Conservation (phyloP, 2,329 filamentous ascomycete species). For the Juglanconis oblonga region DNA sequence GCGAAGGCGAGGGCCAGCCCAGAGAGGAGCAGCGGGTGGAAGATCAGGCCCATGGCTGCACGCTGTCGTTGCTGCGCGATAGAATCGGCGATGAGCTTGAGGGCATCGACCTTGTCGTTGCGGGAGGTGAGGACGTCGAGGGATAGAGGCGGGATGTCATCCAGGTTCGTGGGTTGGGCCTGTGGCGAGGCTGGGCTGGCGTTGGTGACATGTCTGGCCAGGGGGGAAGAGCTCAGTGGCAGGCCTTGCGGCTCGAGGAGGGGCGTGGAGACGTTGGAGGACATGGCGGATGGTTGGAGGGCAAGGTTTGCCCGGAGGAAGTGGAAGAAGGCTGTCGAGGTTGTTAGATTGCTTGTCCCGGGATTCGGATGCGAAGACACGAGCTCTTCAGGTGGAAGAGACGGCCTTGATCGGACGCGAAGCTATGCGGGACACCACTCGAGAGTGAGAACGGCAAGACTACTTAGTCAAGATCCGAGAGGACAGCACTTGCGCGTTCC, state of each 20-base stretch:
- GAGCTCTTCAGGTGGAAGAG: not conserved
- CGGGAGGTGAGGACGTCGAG: slow-evolving; percentile 54
- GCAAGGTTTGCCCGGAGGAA: slow-evolving; percentile 79
- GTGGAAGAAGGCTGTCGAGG: slow-evolving; percentile 69
- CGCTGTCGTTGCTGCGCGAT: slow-evolving; percentile 77
- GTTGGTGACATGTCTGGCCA: slow-evolving; percentile 28
- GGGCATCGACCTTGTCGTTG: slow-evolving; percentile 62
- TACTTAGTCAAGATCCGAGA: not conserved
- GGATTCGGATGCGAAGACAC: not conserved
- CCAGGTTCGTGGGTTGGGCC: slow-evolving; percentile 30
- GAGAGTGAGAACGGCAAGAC: too few species aligned
- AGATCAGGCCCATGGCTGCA: slow-evolving; percentile 61
- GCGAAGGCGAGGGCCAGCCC: slow-evolving; percentile 43
- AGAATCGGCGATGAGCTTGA: slow-evolving; percentile 75
- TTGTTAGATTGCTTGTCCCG: slow-evolving; percentile 17
- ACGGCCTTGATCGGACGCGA: not conserved
- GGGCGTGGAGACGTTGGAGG: slow-evolving; percentile 64
- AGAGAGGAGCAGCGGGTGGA: slow-evolving; percentile 56
- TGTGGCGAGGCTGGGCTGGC: slow-evolving; percentile 26
- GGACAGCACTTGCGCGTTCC: not conserved
- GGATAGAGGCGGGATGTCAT: slow-evolving; percentile 61
- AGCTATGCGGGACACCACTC: too few species aligned
- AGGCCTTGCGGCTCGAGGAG: slow-evolving; percentile 47
- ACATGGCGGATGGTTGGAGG: slow-evolving; percentile 59
- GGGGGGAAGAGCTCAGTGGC: slow-evolving; percentile 30